phyloP scores from a whole-genome alignment of 2,329 filamentous ascomycete genomes.

The Xylariaceae sp. region DNA sequence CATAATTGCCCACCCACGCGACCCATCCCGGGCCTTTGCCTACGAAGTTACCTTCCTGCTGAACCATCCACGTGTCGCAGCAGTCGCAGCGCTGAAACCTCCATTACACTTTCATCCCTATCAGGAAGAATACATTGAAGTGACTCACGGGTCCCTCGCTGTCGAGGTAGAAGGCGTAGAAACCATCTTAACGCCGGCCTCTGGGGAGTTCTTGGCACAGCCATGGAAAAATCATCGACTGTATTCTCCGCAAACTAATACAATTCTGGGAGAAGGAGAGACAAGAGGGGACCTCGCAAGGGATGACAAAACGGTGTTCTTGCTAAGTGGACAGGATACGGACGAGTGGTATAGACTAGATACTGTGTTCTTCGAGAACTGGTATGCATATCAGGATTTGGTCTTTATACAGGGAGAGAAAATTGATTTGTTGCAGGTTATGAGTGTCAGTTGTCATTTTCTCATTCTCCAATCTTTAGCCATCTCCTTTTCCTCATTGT shows the following conservation, averaged over 20 bases:
- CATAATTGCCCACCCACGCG: slow-evolving; percentile 21
- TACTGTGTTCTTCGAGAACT: slow-evolving; percentile 33
- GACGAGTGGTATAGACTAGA: slow-evolving; percentile 28
- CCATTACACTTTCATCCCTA: slow-evolving; percentile 32
- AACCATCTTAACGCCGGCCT: slow-evolving; percentile 17
- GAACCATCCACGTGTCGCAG: slow-evolving; percentile 20
- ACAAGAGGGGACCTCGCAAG: background rate
- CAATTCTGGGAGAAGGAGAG: too few species aligned
- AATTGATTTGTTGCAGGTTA: slow-evolving; percentile 24
- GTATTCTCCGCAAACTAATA: slow-evolving; percentile 19
- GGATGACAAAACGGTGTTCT: slow-evolving; percentile 19
- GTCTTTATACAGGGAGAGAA: slow-evolving; percentile 24
- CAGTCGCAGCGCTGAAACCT: slow-evolving; percentile 25
- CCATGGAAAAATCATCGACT: slow-evolving; percentile 26
- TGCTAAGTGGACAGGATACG: slow-evolving; percentile 27
- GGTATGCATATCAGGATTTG: slow-evolving; percentile 33
- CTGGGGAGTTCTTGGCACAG: slow-evolving; percentile 21
- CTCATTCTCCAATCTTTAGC: background rate
- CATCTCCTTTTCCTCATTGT: background rate
- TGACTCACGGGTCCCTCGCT: slow-evolving; percentile 26
- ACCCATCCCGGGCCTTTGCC: slow-evolving; percentile 21
- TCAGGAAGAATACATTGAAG: slow-evolving; percentile 31
- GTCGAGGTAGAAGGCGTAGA: slow-evolving; percentile 28
- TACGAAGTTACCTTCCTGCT: slow-evolving; percentile 28
- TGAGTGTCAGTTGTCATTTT: slow-evolving; percentile 21